A percentile compares a stretch with the other conserved stretches of the same genome.
phyloP scores from a whole-genome alignment of 2,329 filamentous ascomycete genomes.

The Cladobotryum protrusum region DNA sequence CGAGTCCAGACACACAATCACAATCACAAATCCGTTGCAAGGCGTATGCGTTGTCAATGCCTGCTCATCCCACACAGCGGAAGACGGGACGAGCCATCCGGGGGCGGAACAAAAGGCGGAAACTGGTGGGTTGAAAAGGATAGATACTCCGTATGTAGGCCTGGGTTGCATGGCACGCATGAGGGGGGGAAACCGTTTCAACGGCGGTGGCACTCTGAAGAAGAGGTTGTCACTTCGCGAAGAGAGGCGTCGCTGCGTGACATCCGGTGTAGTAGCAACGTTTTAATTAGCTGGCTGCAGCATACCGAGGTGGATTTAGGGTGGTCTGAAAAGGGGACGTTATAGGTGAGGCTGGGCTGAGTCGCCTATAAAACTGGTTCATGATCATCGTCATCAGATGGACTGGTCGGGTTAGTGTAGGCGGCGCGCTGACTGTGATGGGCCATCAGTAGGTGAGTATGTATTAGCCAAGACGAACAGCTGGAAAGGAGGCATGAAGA shows the following conservation, averaged over 20 bases:
- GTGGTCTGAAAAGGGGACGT: too few species aligned
- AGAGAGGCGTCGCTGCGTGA: not conserved
- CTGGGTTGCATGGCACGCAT: too few species aligned
- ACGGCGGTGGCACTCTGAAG: too few species aligned
- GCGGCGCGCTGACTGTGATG: too few species aligned
- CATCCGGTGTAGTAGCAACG: not conserved
- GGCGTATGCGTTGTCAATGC: too few species aligned
- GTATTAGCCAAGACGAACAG: too few species aligned
- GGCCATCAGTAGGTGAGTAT: too few species aligned
- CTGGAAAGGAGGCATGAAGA: too few species aligned
- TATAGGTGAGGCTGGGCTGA: not conserved
- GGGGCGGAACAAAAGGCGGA: not conserved
- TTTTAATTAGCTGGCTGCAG: too few species aligned
- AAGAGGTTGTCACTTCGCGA: not conserved
- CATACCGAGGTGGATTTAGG: too few species aligned
- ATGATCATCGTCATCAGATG: not conserved
- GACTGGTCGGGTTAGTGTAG: not conserved
- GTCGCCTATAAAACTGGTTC: not conserved
- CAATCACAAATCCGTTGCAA: not conserved
- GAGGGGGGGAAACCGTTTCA: too few species aligned
- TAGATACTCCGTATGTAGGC: too few species aligned
- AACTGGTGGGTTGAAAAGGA: not conserved
- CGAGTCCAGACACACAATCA: not conserved
- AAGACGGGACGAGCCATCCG: not conserved
- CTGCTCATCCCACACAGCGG: not conserved